These are phyloP conservation scores for Fusarium subtropicale DNA, from an alignment of 2,329 filamentous ascomycete genomes.

Conservation along the genomic window DNA sequence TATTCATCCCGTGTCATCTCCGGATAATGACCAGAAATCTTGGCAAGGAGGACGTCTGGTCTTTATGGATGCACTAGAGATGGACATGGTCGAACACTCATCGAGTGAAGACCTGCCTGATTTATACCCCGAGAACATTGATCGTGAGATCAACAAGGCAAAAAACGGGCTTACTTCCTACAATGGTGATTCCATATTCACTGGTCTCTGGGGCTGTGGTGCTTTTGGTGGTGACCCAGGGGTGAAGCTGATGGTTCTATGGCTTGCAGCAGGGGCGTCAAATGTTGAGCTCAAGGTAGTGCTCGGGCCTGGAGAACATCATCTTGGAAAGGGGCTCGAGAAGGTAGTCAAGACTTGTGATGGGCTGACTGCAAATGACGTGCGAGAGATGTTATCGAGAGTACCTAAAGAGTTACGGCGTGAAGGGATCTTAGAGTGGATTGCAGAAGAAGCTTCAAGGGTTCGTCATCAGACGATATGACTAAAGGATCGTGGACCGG, in stretches of 20 bases:
- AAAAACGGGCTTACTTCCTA: conserved; percentile 46
- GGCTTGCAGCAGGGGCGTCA: conserved; percentile 49
- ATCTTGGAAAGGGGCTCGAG: conserved; percentile 28
- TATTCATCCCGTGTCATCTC: background rate
- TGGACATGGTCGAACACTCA: conserved; percentile 45
- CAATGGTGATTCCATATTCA: conserved; percentile 37
- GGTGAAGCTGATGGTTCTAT: conserved; percentile 49
- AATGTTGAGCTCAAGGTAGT: conserved; percentile 37
- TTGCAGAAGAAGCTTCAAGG: conserved; percentile 7
- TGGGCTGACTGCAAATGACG: background rate
- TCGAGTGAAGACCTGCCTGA: conserved; percentile 42
- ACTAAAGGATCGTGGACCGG: background rate
- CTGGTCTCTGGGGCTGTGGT: conserved; percentile 53
- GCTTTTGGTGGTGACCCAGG: conserved; percentile 52
- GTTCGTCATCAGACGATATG: background rate
- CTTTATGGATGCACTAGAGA: conserved; percentile 54
- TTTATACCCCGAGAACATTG: conserved; percentile 41
- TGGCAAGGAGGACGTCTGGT: conserved; percentile 48
- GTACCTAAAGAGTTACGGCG: conserved; percentile 16
- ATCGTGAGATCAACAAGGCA: conserved; percentile 50
- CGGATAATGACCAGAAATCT: background rate
- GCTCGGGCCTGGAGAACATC: conserved; percentile 35
- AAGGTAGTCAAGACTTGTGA: conserved; percentile 9
- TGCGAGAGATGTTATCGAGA: conserved; percentile 19
- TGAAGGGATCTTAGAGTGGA: conserved; percentile 33